These are phyloP conservation scores for Aspergillus sclerotialis DNA, from an alignment of 2,329 filamentous ascomycete species.

Conservation along the genomic window DNA sequence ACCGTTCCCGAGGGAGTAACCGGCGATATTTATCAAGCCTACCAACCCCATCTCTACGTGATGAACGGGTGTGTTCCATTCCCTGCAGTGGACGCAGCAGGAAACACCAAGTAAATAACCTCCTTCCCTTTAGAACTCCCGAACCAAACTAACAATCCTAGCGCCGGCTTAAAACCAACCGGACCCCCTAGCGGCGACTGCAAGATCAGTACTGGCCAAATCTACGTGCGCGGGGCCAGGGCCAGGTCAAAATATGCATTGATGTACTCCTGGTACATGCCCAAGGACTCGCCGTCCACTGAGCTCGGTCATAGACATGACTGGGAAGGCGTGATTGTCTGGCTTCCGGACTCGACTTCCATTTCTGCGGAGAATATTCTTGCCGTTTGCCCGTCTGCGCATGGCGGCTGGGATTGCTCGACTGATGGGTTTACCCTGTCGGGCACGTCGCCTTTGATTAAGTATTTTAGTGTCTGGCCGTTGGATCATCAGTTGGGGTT, in stretches of 20 bases:
- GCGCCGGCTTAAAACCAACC: conserved; percentile 37
- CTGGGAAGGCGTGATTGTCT: conserved; percentile 51
- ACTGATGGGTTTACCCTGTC: conserved; percentile 34
- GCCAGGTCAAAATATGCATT: conserved; percentile 41
- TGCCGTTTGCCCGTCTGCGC: conserved; percentile 47
- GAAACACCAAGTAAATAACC: conserved; percentile 47
- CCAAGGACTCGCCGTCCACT: conserved; percentile 40
- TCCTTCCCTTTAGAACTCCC: not conserved
- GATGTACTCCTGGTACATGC: conserved; percentile 49
- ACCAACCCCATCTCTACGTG: conserved; percentile 51
- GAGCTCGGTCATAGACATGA: conserved; percentile 49
- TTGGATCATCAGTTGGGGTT: conserved; percentile 42
- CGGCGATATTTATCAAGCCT: conserved; percentile 47
- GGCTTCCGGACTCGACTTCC: conserved; percentile 36
- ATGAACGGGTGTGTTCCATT: conserved; percentile 57
- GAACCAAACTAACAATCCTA: conserved; percentile 13
- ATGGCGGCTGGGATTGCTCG: conserved; percentile 43
- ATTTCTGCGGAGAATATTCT: conserved; percentile 35
- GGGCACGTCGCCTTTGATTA: conserved; percentile 40
- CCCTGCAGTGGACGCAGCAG: conserved; percentile 52
- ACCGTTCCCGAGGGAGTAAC: conserved; percentile 43
- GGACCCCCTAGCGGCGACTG: conserved; percentile 37
- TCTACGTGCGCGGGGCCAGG: conserved; percentile 41
- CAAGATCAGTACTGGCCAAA: conserved; percentile 41
- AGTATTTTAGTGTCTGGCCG: conserved; percentile 44